Percentiles rank a stretch among this genome's conserved stretches.
Evolutionary conservation across 371 early-diverging fungal genomes (phyloP).

Genomic region (Apophysomyces variabilis): DNA sequence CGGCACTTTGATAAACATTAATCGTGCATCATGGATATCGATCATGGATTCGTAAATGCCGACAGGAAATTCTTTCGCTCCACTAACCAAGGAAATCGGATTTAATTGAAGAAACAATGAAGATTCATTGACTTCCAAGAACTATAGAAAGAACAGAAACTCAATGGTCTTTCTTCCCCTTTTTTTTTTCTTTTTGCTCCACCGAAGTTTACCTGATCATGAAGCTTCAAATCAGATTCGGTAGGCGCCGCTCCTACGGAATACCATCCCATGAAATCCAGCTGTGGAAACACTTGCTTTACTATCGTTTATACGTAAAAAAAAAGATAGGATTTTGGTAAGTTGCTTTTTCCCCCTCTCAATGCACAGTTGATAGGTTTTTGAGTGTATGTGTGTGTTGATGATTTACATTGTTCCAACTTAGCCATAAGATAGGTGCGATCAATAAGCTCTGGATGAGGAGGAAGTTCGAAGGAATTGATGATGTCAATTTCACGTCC

Average conservation of each 20-base stretch:
- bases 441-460: conserved; percentile 57
- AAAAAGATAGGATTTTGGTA: neutral
- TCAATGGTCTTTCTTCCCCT: neutral
- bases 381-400: too few species aligned
- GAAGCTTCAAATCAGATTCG: conserved; percentile 66
- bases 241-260: conserved; percentile 67
- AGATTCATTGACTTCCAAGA: conserved; percentile 75
- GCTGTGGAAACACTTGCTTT: conserved; percentile 82
- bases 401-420: conserved; percentile 72
- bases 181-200: neutral
- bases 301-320: conserved; percentile 44
- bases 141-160: conserved; percentile 41
- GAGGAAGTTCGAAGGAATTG: conserved; percentile 81
- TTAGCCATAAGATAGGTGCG: conserved; percentile 69
- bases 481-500: conserved; percentile 85
- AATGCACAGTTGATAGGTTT: too few species aligned
- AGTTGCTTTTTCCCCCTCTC: too few species aligned
- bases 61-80: conserved; percentile 71
- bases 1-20: conserved; percentile 67
- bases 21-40: conserved; percentile 68
- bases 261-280: conserved; percentile 91
- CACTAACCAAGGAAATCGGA: conserved; percentile 56
- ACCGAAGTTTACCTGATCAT: conserved; percentile 65
- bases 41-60: conserved; percentile 80
- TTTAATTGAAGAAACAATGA: conserved; percentile 80